A percentile compares a stretch with the other conserved stretches of the same genome.
Conservation (phyloP, 2,329 filamentous ascomycete genomes). For the Didymosphaeria variabile region DNA sequence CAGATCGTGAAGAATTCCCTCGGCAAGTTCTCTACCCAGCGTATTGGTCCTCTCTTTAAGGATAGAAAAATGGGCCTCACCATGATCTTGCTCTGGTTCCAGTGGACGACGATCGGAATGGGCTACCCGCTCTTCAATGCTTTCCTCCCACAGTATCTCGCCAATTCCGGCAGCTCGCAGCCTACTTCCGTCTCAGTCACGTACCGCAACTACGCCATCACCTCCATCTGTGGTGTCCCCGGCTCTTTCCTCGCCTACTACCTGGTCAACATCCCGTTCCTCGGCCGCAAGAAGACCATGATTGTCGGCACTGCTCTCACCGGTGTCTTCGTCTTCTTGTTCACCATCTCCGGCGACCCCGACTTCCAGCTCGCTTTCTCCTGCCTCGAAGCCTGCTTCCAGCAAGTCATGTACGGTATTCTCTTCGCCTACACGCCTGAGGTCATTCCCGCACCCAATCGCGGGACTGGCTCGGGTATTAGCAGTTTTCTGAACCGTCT, state of each 20-base stretch:
- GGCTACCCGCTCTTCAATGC: constrained; percentile 89
- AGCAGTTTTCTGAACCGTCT: constrained; percentile 75
- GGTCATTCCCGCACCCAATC: constrained; percentile 75
- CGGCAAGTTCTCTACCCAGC: constrained; percentile 71
- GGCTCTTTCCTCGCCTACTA: constrained; percentile 79
- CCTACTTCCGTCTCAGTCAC: constrained; percentile 49
- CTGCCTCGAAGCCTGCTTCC: constrained; percentile 74
- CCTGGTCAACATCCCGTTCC: constrained; percentile 74
- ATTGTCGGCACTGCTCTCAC: constrained; percentile 73
- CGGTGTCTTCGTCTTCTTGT: constrained; percentile 74
- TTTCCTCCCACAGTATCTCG: constrained; percentile 87
- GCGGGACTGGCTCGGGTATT: constrained; percentile 77
- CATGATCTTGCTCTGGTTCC: constrained; percentile 73
- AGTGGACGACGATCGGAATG: constrained; percentile 85
- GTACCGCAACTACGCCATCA: constrained; percentile 86
- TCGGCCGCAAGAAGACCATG: constrained; percentile 77
- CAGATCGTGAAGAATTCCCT: constrained; percentile 69
- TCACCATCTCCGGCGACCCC: constrained; percentile 65
- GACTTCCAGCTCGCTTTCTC: constrained; percentile 70
- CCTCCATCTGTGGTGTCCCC: constrained; percentile 77
- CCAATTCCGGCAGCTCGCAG: constrained; percentile 58
- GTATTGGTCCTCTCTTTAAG: constrained; percentile 70
- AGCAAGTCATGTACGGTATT: constrained; percentile 69
- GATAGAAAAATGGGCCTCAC: constrained; percentile 58
- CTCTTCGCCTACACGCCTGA: constrained; percentile 81